Conservation (phyloP, 2,329 filamentous ascomycete genomes). For the Rhexocercosporidium sp. region DNA sequence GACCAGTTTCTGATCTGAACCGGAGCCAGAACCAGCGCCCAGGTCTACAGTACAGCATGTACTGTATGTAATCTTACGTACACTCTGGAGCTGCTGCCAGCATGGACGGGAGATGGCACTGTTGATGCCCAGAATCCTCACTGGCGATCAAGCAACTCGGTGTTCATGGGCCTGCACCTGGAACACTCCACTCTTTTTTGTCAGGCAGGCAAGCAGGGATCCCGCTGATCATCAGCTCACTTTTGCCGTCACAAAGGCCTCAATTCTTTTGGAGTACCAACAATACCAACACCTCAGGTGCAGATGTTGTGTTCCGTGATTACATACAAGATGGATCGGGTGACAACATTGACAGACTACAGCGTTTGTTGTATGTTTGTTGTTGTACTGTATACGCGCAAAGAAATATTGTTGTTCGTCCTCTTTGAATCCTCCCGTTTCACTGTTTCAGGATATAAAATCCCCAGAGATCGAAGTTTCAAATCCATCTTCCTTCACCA, state of each 20-base stretch:
- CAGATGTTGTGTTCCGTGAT: background rate
- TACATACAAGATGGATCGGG: background rate
- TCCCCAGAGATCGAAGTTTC: background rate
- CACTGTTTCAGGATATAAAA: background rate
- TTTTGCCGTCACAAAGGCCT: background rate
- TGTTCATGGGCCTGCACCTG: slow-evolving; percentile 3
- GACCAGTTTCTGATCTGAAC: slow-evolving; percentile 2
- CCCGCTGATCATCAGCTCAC: background rate
- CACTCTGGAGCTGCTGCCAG: too few relatives aligned
- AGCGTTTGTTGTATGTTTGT: background rate
- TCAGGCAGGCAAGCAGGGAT: too few relatives aligned
- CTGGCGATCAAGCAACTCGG: slow-evolving; percentile 8
- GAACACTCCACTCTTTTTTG: slow-evolving; percentile 1
- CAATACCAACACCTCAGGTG: too few relatives aligned
- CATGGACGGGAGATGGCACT: too few relatives aligned
- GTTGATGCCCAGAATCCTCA: slow-evolving; percentile 1
- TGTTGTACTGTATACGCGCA: background rate
- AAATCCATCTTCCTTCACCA: background rate
- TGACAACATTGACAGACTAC: background rate
- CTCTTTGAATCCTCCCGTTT: background rate
- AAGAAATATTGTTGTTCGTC: too few relatives aligned
- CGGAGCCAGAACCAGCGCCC: background rate
- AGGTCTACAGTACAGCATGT: background rate
- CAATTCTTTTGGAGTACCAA: background rate
- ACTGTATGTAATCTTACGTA: too few relatives aligned